Percentiles rank a stretch among this genome's conserved stretches.
Conservation (phyloP, 495 filamentous ascomycete genomes). For the Evernia prunastri region DNA sequence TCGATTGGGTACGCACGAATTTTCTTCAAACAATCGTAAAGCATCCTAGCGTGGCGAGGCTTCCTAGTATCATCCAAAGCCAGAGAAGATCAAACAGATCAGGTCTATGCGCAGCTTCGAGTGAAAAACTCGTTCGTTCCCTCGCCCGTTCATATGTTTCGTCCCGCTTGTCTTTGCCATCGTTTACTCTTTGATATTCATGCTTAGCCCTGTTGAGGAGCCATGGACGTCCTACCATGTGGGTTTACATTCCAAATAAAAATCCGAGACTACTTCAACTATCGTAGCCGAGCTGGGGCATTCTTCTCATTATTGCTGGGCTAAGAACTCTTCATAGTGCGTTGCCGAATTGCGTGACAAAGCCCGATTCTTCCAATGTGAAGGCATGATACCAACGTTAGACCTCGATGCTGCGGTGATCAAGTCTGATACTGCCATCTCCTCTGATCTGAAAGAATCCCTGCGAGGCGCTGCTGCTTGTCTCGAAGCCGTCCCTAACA, state of each 20-base stretch:
- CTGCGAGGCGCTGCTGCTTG: conserved; percentile 29
- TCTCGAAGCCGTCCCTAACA: conserved; percentile 42
- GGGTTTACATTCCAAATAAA: neutral
- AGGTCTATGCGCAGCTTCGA: neutral
- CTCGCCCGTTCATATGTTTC: neutral
- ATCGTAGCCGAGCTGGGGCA: neutral
- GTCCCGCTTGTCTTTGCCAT: neutral
- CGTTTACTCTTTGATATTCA: neutral
- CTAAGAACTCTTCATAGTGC: conserved; percentile 26
- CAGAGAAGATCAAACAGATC: neutral
- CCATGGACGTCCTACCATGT: neutral
- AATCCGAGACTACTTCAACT: neutral
- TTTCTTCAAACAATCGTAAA: neutral
- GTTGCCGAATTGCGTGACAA: conserved; percentile 47
- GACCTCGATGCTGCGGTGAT: conserved; percentile 32
- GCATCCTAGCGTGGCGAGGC: neutral
- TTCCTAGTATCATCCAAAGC: neutral
- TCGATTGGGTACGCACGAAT: conserved; percentile 37
- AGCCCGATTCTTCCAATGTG: conserved; percentile 28
- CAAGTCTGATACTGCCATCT: conserved; percentile 36
- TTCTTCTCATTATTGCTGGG: neutral
- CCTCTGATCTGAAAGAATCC: conserved; percentile 25
- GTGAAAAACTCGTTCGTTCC: neutral
- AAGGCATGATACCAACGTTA: conserved; percentile 31
- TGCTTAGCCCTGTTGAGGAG: neutral